phyloP scores from a whole-genome alignment of 495 filamentous ascomycete species.

The Rostrohypoxylon terebratum region DNA sequence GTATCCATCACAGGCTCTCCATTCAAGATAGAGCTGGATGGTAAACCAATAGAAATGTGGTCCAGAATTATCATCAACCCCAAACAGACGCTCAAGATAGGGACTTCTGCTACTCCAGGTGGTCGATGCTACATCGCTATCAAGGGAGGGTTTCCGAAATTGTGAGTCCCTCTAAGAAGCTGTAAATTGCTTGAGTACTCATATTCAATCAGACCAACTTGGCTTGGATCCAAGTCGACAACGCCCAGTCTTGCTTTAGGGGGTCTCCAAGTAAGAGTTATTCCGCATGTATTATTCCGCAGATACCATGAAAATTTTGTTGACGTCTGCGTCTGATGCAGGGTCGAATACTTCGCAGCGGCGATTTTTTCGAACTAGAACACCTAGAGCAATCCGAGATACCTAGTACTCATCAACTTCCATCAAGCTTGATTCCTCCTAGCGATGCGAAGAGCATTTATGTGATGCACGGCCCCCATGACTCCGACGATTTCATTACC shows the following conservation, averaged over 20 bases:
- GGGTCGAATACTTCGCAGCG: slow-evolving; percentile 64
- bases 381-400: slow-evolving; percentile 36
- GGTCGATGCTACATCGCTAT: slow-evolving; percentile 70
- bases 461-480: slow-evolving; percentile 68
- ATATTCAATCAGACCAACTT: slow-evolving; percentile 52
- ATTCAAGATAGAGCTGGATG: slow-evolving; percentile 62
- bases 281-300: neutral
- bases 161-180: slow-evolving; percentile 38
- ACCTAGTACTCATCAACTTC: slow-evolving; percentile 31
- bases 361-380: slow-evolving; percentile 60
- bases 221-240: slow-evolving; percentile 70
- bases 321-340: slow-evolving; percentile 53
- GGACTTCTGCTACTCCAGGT: slow-evolving; percentile 59
- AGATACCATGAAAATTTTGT: neutral
- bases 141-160: slow-evolving; percentile 65
- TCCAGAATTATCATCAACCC: slow-evolving; percentile 60
- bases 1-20: slow-evolving; percentile 67
- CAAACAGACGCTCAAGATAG: slow-evolving; percentile 67
- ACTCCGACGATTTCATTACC: slow-evolving; percentile 63
- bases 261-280: slow-evolving; percentile 51
- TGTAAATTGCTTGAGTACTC: neutral
- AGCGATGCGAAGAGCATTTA: slow-evolving; percentile 61
- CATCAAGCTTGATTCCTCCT: slow-evolving; percentile 21
- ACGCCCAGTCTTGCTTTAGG: slow-evolving; percentile 67
- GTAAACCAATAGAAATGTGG: slow-evolving; percentile 59